Conservation (phyloP, 441 rosid species). For the Sinapis alba region DNA sequence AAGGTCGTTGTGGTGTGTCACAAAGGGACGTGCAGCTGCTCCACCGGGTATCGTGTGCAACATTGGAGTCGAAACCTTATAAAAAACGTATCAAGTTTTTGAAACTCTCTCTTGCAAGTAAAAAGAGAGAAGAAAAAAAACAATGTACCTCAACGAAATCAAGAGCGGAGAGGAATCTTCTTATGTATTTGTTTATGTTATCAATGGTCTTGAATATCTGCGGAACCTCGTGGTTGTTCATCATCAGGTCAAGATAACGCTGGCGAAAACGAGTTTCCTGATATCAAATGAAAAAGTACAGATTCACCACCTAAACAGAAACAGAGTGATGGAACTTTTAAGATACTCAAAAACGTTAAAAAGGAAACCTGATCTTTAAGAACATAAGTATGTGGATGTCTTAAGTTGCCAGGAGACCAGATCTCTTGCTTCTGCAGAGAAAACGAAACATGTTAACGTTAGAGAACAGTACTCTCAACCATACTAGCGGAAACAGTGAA, state of each 20-base stretch:
- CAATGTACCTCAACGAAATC: slow-evolving; percentile 71
- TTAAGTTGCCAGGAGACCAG: slow-evolving; percentile 67
- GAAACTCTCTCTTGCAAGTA: not conserved
- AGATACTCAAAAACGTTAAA: not conserved
- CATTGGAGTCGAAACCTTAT: slow-evolving; percentile 91
- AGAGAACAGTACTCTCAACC: not conserved
- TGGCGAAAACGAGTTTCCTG: slow-evolving; percentile 94
- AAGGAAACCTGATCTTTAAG: slow-evolving; percentile 82
- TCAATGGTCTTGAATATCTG: slow-evolving; percentile 73
- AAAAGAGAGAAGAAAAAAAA: not conserved
- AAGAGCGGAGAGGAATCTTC: slow-evolving; percentile 68
- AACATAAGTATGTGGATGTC: slow-evolving; percentile 76
- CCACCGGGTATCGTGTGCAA: slow-evolving; percentile 96
- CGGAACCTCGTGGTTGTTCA: slow-evolving; percentile 64
- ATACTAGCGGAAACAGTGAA: not conserved
- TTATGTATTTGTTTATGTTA: slow-evolving; percentile 57
- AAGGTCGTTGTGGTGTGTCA: slow-evolving; percentile 88
- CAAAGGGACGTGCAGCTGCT: slow-evolving; percentile 93
- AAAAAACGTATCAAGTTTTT: not conserved
- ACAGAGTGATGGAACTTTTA: slow-evolving; percentile 4
- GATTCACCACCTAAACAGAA: too few species aligned
- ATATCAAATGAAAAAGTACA: too few species aligned
- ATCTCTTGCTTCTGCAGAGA: slow-evolving; percentile 56
- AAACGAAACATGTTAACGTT: slow-evolving; percentile 12
- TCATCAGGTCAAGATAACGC: slow-evolving; percentile 84